Conservation (phyloP, 306 rosid species). For the Heteromeles arbutifolia region DNA sequence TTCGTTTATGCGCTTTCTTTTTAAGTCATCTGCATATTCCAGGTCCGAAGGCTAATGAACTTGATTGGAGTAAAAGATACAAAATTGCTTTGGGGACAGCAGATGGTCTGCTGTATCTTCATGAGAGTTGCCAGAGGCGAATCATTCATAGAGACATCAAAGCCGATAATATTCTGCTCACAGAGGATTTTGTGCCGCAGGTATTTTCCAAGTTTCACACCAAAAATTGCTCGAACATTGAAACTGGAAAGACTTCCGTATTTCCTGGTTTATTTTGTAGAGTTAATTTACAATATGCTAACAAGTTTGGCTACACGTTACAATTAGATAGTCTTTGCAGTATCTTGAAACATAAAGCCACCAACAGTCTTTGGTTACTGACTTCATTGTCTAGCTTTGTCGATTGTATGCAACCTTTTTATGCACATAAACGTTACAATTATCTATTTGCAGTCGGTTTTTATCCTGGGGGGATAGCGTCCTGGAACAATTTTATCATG, state of each 20-base stretch:
- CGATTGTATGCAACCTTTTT: background rate
- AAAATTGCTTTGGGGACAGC: slow-evolving; percentile 63
- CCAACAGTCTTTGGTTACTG: background rate
- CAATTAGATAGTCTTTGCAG: background rate
- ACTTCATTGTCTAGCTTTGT: background rate
- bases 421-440: background rate
- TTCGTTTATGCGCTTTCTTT: slow-evolving; percentile 9
- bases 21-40: slow-evolving; percentile 3
- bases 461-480: background rate
- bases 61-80: slow-evolving; percentile 69
- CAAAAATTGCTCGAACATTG: background rate
- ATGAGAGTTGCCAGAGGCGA: slow-evolving; percentile 59
- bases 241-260: background rate
- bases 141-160: slow-evolving; percentile 84
- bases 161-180: slow-evolving; percentile 67
- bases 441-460: too few relatives aligned
- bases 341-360: too few relatives aligned
- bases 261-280: background rate
- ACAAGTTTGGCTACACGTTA: background rate
- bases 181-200: slow-evolving; percentile 73
- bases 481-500: background rate
- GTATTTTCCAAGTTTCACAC: slow-evolving; percentile 22
- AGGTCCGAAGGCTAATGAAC: slow-evolving; percentile 39
- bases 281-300: background rate
- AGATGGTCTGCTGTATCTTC: slow-evolving; percentile 73